Conservation (phyloP, 2,329 filamentous ascomycete species). For the Penicillium griseofulvum region DNA sequence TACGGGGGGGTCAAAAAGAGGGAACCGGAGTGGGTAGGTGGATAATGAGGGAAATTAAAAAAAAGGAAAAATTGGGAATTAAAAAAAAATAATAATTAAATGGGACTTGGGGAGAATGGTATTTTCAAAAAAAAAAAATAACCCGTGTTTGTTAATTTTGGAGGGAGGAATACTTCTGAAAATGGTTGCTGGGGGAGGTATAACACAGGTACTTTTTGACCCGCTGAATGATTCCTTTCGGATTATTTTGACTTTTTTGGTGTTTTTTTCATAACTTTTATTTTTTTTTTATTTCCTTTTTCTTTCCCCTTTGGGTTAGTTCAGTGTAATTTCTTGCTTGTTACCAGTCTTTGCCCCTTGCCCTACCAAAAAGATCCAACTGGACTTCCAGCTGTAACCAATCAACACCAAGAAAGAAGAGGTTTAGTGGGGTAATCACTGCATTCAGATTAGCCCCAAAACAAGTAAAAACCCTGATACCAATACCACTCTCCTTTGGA, state of each 20-base stretch:
- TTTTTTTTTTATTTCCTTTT: slow-evolving; percentile 1
- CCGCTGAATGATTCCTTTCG: slow-evolving; percentile 1
- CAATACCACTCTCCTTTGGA: slow-evolving; percentile 3
- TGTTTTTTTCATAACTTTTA: slow-evolving; percentile 3
- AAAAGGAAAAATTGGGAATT: slow-evolving; percentile 4
- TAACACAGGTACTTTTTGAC: slow-evolving; percentile 5
- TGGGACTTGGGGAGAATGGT: neutral
- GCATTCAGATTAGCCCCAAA: slow-evolving; percentile 1
- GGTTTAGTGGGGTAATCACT: neutral
- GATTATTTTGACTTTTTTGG: slow-evolving; percentile 5
- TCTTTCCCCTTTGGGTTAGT: neutral
- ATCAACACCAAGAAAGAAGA: neutral
- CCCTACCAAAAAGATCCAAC: slow-evolving; percentile 10
- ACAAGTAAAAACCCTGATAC: slow-evolving; percentile 4
- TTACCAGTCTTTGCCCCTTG: slow-evolving; percentile 14
- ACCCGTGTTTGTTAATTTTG: slow-evolving; percentile 15
- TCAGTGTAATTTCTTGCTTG: neutral
- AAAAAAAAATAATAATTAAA: slow-evolving; percentile 6
- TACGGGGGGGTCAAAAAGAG: slow-evolving; percentile 24
- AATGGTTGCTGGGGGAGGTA: slow-evolving; percentile 19
- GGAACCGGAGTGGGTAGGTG: slow-evolving; percentile 23
- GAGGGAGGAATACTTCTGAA: slow-evolving; percentile 11
- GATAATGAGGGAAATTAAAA: slow-evolving; percentile 20
- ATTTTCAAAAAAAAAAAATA: slow-evolving; percentile 13
- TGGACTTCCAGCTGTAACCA: slow-evolving; percentile 4